phyloP scores from a whole-genome alignment of 495 filamentous ascomycete genomes.

The Penicillium daleae region DNA sequence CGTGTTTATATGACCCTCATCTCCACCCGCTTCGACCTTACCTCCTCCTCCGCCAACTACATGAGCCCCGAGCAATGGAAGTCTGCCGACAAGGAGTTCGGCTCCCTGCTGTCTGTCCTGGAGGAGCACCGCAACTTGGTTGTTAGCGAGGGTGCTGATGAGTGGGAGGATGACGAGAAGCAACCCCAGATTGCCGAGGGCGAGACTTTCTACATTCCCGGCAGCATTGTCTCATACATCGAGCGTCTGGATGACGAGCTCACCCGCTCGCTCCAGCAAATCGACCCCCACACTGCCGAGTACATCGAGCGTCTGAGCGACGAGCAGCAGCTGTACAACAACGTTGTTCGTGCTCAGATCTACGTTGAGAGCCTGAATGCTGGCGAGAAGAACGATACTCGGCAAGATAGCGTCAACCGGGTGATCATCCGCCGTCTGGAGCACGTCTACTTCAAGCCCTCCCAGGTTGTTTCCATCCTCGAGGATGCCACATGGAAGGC shows the following conservation, averaged over 20 bases:
- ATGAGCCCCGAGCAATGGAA: conserved; percentile 99
- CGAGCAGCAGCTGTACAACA: conserved; percentile 89
- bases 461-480: conserved; percentile 87
- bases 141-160: conserved; percentile 88
- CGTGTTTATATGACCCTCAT: conserved; percentile 90
- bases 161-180: conserved; percentile 99
- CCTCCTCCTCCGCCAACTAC: conserved; percentile 74
- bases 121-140: conserved; percentile 77
- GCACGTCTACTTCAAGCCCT: conserved; percentile 98
- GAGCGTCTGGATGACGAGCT: conserved; percentile 98
- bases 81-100: conserved; percentile 83
- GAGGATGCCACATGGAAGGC: conserved; percentile 92
- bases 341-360: conserved; percentile 80
- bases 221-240: conserved; percentile 90
- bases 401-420: conserved; percentile 85
- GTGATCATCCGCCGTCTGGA: conserved; percentile 92
- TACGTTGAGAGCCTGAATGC: conserved; percentile 82
- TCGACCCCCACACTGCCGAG: conserved; percentile 97
- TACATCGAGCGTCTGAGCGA: conserved; percentile 95
- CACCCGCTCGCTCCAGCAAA: conserved; percentile 90
- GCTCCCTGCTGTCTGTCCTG: conserved; percentile 73
- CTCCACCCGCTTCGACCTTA: conserved; percentile 92
- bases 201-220: conserved; percentile 84
- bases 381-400: conserved; percentile 68
- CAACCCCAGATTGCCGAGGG: conserved; percentile 69